These are phyloP conservation scores for Eimeria praecox DNA, from an alignment of 169 alveolate species.

Conservation along the genomic window DNA sequence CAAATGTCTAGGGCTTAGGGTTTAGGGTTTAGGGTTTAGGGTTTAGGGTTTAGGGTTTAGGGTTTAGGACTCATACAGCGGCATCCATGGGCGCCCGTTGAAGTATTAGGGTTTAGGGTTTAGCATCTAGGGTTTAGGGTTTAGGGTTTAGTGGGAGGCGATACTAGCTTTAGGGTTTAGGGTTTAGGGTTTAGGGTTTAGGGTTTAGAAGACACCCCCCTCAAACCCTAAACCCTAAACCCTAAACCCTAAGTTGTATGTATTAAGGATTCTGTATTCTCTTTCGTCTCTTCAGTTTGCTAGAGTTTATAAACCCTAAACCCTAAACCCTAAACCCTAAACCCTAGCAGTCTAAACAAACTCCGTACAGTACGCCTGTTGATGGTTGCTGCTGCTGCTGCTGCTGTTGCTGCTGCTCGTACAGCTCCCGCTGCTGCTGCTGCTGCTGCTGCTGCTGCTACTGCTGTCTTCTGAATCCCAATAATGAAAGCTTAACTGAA, in stretches of 20 bases:
- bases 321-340: background rate
- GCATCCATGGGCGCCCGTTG: background rate
- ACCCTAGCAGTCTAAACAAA: too few relatives aligned
- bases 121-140: constrained; percentile 30
- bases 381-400: background rate
- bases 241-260: background rate
- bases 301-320: background rate
- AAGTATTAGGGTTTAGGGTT: background rate
- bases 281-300: background rate
- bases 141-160: too few relatives aligned
- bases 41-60: too few relatives aligned
- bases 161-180: background rate
- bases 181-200: constrained; percentile 45
- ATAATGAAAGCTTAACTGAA: background rate
- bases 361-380: background rate
- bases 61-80: too few relatives aligned
- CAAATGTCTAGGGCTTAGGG: background rate
- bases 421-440: background rate
- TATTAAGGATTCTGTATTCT: too few relatives aligned
- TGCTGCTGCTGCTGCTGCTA: background rate
- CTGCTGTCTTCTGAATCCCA: background rate
- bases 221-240: constrained; percentile 13
- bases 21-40: too few relatives aligned
- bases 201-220: background rate
- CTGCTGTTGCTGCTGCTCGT: background rate